A percentile compares a stretch with the other conserved stretches of the same genome.
Conservation (phyloP, 2,329 filamentous ascomycete genomes). For the Chrysoporthe deuterocubensis region DNA sequence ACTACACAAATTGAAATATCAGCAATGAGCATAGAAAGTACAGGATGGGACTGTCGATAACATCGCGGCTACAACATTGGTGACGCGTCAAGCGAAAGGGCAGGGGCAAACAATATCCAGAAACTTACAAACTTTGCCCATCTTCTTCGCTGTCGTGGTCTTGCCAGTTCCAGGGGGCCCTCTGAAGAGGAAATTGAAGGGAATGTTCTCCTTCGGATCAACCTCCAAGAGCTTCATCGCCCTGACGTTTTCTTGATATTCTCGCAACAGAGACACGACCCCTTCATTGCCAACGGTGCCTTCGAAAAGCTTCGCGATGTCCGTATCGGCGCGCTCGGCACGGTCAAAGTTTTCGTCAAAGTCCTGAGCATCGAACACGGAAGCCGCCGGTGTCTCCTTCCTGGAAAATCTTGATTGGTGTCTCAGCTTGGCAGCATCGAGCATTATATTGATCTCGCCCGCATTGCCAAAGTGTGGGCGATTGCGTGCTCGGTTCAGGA, state of each 20-base stretch:
- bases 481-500: slow-evolving; percentile 65
- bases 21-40: neutral
- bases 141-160: slow-evolving; percentile 72
- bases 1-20: slow-evolving; percentile 32
- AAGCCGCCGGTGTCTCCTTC: slow-evolving; percentile 31
- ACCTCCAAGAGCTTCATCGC: slow-evolving; percentile 55
- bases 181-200: slow-evolving; percentile 71
- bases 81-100: neutral
- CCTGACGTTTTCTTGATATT: slow-evolving; percentile 56
- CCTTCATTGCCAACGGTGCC: slow-evolving; percentile 62
- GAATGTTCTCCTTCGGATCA: slow-evolving; percentile 62
- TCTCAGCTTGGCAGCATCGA: slow-evolving; percentile 57
- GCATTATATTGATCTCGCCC: slow-evolving; percentile 72
- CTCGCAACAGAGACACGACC: slow-evolving; percentile 56
- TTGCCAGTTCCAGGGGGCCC: slow-evolving; percentile 69
- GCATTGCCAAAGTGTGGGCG: slow-evolving; percentile 73
- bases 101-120: neutral
- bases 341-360: slow-evolving; percentile 66
- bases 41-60: slow-evolving; percentile 52
- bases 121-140: slow-evolving; percentile 53
- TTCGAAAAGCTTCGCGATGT: slow-evolving; percentile 59
- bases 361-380: slow-evolving; percentile 45
- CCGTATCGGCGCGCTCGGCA: slow-evolving; percentile 48
- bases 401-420: slow-evolving; percentile 38
- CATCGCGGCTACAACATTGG: neutral